Conservation (phyloP, 2,329 filamentous ascomycete species). For the Colletotrichum magnum region DNA sequence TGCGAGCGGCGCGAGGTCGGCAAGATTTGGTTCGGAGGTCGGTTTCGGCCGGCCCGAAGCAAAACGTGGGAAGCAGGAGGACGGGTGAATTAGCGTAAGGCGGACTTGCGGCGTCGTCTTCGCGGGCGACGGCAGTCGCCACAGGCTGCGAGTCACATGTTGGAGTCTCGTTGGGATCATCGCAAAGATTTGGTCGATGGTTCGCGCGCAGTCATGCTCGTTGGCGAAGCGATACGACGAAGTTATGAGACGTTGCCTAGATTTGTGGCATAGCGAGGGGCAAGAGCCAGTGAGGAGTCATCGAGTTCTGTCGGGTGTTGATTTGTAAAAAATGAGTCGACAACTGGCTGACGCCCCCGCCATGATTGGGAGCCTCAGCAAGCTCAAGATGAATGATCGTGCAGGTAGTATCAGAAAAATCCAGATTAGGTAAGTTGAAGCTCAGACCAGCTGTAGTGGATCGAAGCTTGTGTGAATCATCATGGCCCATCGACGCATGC, state of each 20-base stretch:
- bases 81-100: neutral
- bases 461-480: neutral
- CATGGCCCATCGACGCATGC: slow-evolving; percentile 12
- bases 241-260: neutral
- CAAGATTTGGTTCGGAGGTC: too few species aligned
- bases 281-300: neutral
- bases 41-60: too few species aligned
- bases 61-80: too few species aligned
- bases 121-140: slow-evolving; percentile 9
- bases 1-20: too few species aligned
- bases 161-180: slow-evolving; percentile 26
- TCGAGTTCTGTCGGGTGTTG: neutral
- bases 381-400: neutral
- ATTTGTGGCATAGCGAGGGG: too few species aligned
- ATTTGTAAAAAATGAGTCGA: neutral
- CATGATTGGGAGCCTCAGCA: too few species aligned
- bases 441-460: neutral
- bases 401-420: neutral
- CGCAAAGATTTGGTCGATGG: slow-evolving; percentile 3
- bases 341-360: too few species aligned
- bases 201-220: slow-evolving; percentile 16
- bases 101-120: neutral
- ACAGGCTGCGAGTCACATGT: slow-evolving; percentile 19
- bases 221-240: neutral
- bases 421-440: slow-evolving; percentile 25